Conservation (phyloP, 805 yeast species). For the Maudiozyma saulgeensis region DNA sequence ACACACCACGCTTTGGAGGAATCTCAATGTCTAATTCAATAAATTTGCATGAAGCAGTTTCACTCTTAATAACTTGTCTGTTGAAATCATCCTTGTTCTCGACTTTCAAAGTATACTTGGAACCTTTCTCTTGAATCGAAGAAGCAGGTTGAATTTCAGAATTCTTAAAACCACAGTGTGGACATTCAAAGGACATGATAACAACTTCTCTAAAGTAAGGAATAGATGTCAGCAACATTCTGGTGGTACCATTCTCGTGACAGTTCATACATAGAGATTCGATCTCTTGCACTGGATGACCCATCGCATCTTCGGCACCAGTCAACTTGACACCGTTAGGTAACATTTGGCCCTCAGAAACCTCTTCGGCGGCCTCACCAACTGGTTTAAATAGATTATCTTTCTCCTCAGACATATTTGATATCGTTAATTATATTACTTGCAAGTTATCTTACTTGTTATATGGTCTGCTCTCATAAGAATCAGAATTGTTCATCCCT, state of each 20-base stretch:
- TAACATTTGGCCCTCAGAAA: conserved; percentile 25
- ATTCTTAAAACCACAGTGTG: conserved; percentile 86
- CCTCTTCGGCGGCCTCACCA: conserved; percentile 48
- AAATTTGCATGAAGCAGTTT: conserved; percentile 71
- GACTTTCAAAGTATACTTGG: conserved; percentile 57
- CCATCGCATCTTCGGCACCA: conserved; percentile 75
- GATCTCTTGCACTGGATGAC: conserved; percentile 91
- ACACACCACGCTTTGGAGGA: conserved; percentile 89
- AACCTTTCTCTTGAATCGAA: conserved; percentile 80
- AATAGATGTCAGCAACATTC: conserved; percentile 75
- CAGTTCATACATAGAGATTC: conserved; percentile 96
- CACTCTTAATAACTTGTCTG: conserved; percentile 88
- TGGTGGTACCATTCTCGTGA: conserved; percentile 72
- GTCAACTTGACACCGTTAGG: conserved; percentile 45
- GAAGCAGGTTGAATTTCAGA: conserved; percentile 96
- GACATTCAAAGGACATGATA: conserved; percentile 90
- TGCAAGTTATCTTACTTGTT: neutral
- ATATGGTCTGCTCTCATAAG: neutral
- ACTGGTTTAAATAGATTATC: conserved; percentile 46
- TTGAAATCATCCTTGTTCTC: conserved; percentile 66
- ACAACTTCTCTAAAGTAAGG: conserved; percentile 89
- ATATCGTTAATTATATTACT: too few species aligned
- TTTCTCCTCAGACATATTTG: neutral
- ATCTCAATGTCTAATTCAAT: conserved; percentile 84
- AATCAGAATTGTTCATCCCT: neutral